phyloP scores from a whole-genome alignment of 2,329 filamentous ascomycete species.

The Fusarium sulawesiense region DNA sequence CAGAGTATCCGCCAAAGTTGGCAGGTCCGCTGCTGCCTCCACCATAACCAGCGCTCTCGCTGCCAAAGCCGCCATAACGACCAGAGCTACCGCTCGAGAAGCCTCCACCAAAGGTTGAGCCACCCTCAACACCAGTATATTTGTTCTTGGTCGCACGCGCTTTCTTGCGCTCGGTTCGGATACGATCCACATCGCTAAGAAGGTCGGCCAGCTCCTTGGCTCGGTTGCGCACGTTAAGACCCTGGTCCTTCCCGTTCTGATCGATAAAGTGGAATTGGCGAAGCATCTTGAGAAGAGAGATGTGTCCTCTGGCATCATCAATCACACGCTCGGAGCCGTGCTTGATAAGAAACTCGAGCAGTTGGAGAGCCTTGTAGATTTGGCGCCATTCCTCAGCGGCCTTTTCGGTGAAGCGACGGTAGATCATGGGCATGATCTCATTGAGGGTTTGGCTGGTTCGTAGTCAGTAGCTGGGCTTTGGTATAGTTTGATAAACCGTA shows the following conservation, averaged over 20 bases:
- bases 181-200: slow-evolving; percentile 90
- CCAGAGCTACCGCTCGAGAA: slow-evolving; percentile 62
- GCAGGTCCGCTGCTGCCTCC: slow-evolving; percentile 39
- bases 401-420: slow-evolving; percentile 98
- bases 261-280: slow-evolving; percentile 98
- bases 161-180: slow-evolving; percentile 87
- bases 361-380: slow-evolving; percentile 97
- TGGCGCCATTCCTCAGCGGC: slow-evolving; percentile 98
- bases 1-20: slow-evolving; percentile 70
- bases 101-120: slow-evolving; percentile 69
- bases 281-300: slow-evolving; percentile 97
- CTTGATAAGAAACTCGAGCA: slow-evolving; percentile 97
- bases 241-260: slow-evolving; percentile 96
- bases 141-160: slow-evolving; percentile 90
- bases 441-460: slow-evolving; percentile 85
- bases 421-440: slow-evolving; percentile 99
- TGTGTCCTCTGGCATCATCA: slow-evolving; percentile 93
- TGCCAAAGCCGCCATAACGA: slow-evolving; percentile 92
- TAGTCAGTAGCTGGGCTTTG: slow-evolving; percentile 32
- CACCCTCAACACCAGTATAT: slow-evolving; percentile 93
- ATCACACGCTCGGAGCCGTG: slow-evolving; percentile 98
- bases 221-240: slow-evolving; percentile 95
- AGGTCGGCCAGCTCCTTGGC: slow-evolving; percentile 96
- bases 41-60: slow-evolving; percentile 80
- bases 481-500: slow-evolving; percentile 61